Evolutionary conservation across 2,329 filamentous ascomycete genomes (phyloP).

Genomic region (Penicillium sp.): DNA sequence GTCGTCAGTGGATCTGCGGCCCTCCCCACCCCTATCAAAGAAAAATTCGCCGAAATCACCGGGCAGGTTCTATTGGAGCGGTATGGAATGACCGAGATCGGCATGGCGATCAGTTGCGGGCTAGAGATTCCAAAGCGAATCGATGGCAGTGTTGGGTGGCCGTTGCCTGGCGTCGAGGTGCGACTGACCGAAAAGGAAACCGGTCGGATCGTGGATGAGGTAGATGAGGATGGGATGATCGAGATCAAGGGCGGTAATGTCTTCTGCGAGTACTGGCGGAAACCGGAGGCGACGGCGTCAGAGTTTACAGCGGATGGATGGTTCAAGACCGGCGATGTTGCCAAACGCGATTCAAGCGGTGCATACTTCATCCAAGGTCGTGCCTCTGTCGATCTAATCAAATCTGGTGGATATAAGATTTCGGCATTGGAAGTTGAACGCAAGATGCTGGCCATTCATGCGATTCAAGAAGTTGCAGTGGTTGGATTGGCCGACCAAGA

Average conservation of each 20-base stretch:
- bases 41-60: slow-evolving; percentile 42
- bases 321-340: slow-evolving; percentile 51
- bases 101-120: slow-evolving; percentile 48
- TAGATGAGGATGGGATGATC: slow-evolving; percentile 44
- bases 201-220: slow-evolving; percentile 28
- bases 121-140: slow-evolving; percentile 40
- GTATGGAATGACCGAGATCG: slow-evolving; percentile 54
- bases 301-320: slow-evolving; percentile 50
- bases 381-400: slow-evolving; percentile 55
- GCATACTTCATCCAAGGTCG: slow-evolving; percentile 55
- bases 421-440: slow-evolving; percentile 55
- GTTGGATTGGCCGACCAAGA: slow-evolving; percentile 55
- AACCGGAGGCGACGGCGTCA: slow-evolving; percentile 45
- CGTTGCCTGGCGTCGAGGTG: slow-evolving; percentile 49
- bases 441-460: slow-evolving; percentile 50
- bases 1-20: slow-evolving; percentile 45
- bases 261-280: slow-evolving; percentile 45
- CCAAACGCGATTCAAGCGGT: slow-evolving; percentile 34
- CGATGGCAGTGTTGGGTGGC: slow-evolving; percentile 51
- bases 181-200: slow-evolving; percentile 45
- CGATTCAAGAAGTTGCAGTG: slow-evolving; percentile 53
- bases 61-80: slow-evolving; percentile 47
- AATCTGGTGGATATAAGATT: slow-evolving; percentile 57
- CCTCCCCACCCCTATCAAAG: slow-evolving; percentile 43
- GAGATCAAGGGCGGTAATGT: slow-evolving; percentile 44